Base-by-base conservation (phyloP, 805 yeast species). In the Candida glaebosa region DNA sequence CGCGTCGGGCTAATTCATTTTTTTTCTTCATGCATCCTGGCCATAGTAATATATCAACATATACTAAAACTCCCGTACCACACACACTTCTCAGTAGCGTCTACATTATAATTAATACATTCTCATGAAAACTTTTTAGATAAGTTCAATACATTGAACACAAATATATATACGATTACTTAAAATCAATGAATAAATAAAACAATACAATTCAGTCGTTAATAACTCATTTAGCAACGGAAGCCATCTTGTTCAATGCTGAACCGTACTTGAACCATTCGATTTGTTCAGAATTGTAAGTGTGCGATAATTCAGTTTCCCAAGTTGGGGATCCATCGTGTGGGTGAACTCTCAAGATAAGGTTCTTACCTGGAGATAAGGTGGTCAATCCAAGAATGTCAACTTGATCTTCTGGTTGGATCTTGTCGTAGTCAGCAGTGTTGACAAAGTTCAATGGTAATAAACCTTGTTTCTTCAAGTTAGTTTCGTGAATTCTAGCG, bases 221-320 rank as follows among this genome's bases (percentile, higher is more conserved):
- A 14, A n/a, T 34, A 32, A 22, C 31, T 38, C 12, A 24, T 24
- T 40, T 31, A 14, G 35, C 16, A 38, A 46, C 40, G 15, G 69
- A 51, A 40, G 89, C 85, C 89, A 89, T 87, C 79, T 84, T 87
- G 87, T 93, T 93, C 76, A 93, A 84, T 69, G 99, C 99, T 57
- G 97, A 89, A 77, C 99, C 99, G 61, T 84, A 82, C 81, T 87
- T 91, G 86, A 91, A 91, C 98, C 98, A 91, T 68, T 87, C 97
- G 65, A 91, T 86, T 79, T 91, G 99, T 78, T 93, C 97, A 50
- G 67, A 48, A 80, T 93, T 93, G 81, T 87, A 93, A 52, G 99
- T 93, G 80, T 93, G 99, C 43, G 96, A 80, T 69, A 93, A 86
- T 74, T 80, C 84, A 63, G 91, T 77, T 60, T 82, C 84, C 96